Conservation (phyloP, 169 alveolate species). For the Perkinsus olseni region DNA sequence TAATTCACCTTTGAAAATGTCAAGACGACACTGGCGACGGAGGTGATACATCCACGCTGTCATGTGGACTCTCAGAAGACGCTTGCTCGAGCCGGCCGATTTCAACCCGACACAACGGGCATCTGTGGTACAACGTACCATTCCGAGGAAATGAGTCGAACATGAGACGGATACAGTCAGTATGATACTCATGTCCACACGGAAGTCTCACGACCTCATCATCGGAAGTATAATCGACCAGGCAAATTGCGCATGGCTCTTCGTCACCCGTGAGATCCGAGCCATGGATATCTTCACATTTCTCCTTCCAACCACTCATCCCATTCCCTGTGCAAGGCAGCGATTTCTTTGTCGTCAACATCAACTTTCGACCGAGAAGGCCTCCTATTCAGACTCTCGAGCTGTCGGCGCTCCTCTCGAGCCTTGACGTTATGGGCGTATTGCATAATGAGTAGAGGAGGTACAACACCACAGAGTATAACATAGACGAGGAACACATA, state of each 20-base stretch:
- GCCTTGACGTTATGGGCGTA: background rate
- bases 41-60: background rate
- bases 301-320: background rate
- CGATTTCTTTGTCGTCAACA: background rate
- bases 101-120: background rate
- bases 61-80: background rate
- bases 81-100: background rate
- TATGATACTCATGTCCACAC: background rate
- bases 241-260: background rate
- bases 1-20: too few species aligned
- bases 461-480: background rate
- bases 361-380: background rate
- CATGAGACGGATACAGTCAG: background rate
- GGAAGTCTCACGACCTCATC: background rate
- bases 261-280: background rate
- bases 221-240: background rate
- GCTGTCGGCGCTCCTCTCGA: background rate
- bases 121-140: background rate
- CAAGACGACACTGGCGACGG: background rate
- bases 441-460: background rate
- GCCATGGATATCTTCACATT: background rate
- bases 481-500: background rate
- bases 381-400: background rate
- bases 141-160: background rate
- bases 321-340: background rate